phyloP scores from a whole-genome alignment of 805 yeast genomes.

The Candida methanosorbosa region DNA sequence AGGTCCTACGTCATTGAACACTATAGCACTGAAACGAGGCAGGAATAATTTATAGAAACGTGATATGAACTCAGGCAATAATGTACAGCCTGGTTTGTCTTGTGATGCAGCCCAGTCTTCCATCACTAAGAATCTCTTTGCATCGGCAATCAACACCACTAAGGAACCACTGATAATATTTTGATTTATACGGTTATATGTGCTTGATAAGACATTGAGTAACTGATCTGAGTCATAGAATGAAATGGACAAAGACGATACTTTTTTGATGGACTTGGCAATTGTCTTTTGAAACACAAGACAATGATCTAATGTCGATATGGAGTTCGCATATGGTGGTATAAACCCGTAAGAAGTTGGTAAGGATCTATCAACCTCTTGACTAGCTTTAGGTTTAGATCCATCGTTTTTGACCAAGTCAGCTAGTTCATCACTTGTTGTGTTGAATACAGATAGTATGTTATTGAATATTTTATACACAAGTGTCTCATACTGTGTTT shows the following conservation, averaged over 20 bases:
- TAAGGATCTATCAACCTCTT: constrained; percentile 1
- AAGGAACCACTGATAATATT: constrained; percentile 19
- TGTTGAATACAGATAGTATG: constrained; percentile 18
- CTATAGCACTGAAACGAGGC: neutral
- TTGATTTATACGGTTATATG: constrained; percentile 10
- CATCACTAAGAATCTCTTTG: constrained; percentile 5
- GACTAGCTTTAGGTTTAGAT: constrained; percentile 1
- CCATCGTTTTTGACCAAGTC: constrained; percentile 3
- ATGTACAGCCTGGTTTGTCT: constrained; percentile 24
- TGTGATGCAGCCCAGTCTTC: constrained; percentile 32
- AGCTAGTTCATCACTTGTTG: constrained; percentile 30
- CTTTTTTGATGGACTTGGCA: constrained; percentile 26
- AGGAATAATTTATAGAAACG: constrained; percentile 24
- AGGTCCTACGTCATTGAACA: too few species aligned
- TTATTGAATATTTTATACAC: constrained; percentile 19
- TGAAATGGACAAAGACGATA: constrained; percentile 21
- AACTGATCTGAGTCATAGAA: neutral
- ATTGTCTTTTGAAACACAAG: constrained; percentile 37
- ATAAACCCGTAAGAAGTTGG: constrained; percentile 38
- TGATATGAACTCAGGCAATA: constrained; percentile 27
- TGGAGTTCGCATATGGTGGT: constrained; percentile 57
- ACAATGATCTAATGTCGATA: constrained; percentile 47
- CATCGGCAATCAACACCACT: constrained; percentile 16
- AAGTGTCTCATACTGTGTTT: constrained; percentile 18
- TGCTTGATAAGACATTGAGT: neutral